A percentile compares a stretch with the other conserved stretches of the same genome.
Conservation (phyloP, 495 filamentous ascomycete genomes). For the Mycothermus thermophilus region DNA sequence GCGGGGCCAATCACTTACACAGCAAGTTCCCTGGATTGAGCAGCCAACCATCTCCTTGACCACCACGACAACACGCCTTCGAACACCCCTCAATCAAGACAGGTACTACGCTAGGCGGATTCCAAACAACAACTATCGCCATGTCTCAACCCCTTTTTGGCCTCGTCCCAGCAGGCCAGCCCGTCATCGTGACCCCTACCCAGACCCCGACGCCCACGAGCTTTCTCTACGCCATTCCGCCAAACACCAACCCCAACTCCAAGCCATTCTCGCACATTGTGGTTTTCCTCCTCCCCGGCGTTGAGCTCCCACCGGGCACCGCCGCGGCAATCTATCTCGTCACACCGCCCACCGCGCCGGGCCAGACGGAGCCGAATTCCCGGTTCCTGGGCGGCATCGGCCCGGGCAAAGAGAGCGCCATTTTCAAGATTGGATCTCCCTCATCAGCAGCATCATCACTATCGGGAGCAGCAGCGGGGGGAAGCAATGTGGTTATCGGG, state of each 20-base stretch:
- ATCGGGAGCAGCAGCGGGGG: not conserved
- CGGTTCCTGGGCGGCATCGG: constrained; percentile 77
- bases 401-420: constrained; percentile 73
- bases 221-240: constrained; percentile 34
- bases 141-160: constrained; percentile 31
- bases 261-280: constrained; percentile 61
- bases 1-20: no score
- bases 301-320: constrained; percentile 54
- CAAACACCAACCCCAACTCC: constrained; percentile 4
- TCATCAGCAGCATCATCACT: not conserved
- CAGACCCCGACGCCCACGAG: constrained; percentile 22
- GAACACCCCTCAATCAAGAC: no score
- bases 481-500: constrained; percentile 48
- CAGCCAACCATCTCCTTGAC: no score
- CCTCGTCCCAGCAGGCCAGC: constrained; percentile 37
- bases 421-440: constrained; percentile 50
- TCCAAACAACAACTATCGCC: no score
- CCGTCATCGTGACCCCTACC: constrained; percentile 31
- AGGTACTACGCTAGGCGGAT: no score
- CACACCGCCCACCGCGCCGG: constrained; percentile 15
- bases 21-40: no score
- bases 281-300: constrained; percentile 78
- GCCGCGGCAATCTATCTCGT: constrained; percentile 84
- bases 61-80: no score
- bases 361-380: constrained; percentile 38